Evolutionary conservation across 2,329 filamentous ascomycete species (phyloP).

Genomic region (Alternaria tenuissima): DNA sequence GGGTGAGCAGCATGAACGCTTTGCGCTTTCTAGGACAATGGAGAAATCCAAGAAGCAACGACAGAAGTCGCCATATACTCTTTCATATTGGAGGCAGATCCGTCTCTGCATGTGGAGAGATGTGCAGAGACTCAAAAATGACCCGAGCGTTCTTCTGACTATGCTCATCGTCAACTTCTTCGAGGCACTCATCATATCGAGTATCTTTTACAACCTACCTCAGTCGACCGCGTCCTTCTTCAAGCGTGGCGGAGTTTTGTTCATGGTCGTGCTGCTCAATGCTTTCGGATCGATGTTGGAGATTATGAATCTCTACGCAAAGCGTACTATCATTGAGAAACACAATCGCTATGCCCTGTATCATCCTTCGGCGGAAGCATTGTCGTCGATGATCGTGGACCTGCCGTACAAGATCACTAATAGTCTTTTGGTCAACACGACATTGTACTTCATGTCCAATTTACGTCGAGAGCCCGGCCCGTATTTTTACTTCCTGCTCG

Average conservation of each 20-base stretch:
- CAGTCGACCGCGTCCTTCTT: constrained; percentile 62
- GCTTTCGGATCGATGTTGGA: constrained; percentile 69
- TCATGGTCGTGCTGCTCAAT: constrained; percentile 85
- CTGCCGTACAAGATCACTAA: constrained; percentile 56
- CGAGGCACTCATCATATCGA: constrained; percentile 77
- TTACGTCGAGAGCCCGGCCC: constrained; percentile 65
- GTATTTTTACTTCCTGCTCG: constrained; percentile 83
- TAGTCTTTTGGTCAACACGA: constrained; percentile 50
- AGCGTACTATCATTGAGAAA: constrained; percentile 86
- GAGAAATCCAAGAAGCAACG: constrained; percentile 61
- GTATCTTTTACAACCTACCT: constrained; percentile 76
- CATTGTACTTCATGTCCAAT: constrained; percentile 57
- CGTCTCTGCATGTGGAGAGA: constrained; percentile 11
- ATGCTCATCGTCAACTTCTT: constrained; percentile 72
- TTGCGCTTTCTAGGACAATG: constrained; percentile 45
- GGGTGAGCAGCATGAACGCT: constrained; percentile 53
- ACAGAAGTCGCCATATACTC: constrained; percentile 63
- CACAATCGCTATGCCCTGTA: constrained; percentile 84
- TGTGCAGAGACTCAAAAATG: constrained; percentile 21
- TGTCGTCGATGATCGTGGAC: constrained; percentile 56
- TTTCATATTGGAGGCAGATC: constrained; percentile 42
- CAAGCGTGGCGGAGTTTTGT: constrained; percentile 68
- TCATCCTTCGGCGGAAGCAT: constrained; percentile 82
- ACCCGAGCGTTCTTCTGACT: constrained; percentile 65
- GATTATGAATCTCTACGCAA: constrained; percentile 75